phyloP scores from a whole-genome alignment of 1,284 basidiomycete species.

The Pholiota adiposa region DNA sequence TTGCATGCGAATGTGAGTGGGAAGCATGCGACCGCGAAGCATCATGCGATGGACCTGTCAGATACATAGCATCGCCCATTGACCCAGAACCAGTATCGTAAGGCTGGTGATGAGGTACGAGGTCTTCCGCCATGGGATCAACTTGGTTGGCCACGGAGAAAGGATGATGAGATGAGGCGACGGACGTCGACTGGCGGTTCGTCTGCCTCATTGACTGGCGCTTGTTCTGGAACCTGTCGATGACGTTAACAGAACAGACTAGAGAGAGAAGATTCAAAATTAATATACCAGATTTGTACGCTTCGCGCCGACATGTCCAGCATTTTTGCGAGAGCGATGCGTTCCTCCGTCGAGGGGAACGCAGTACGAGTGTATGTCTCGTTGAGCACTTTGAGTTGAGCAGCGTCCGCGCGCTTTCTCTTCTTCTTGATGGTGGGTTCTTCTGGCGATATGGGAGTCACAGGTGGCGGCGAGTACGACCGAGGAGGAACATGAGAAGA shows the following conservation, averaged over 20 bases:
- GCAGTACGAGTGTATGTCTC: conserved; percentile 80
- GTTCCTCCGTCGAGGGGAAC: conserved; percentile 84
- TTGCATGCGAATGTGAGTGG: conserved; percentile 28
- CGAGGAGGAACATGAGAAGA: conserved; percentile 28
- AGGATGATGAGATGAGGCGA: conserved; percentile 52
- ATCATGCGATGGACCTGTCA: conserved; percentile 45
- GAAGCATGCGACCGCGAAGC: conserved; percentile 38
- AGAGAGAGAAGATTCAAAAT: conserved; percentile 16
- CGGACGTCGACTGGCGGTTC: conserved; percentile 60
- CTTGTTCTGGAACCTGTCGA: conserved; percentile 81
- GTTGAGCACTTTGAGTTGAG: conserved; percentile 78
- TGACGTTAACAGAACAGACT: conserved; percentile 25
- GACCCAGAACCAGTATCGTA: conserved; percentile 42
- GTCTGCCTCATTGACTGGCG: conserved; percentile 80
- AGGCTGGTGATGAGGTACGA: conserved; percentile 34
- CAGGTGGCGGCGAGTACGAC: conserved; percentile 34
- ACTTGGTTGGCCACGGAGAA: conserved; percentile 49
- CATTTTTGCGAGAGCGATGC: conserved; percentile 72
- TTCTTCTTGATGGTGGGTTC: conserved; percentile 83
- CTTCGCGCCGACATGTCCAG: conserved; percentile 83
- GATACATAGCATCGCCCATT: conserved; percentile 41
- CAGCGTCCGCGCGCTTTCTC: conserved; percentile 80
- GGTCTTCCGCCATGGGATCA: conserved; percentile 43
- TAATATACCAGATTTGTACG: conserved; percentile 78
- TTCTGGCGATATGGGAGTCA: conserved; percentile 41